phyloP scores from a whole-genome alignment of 768 basidiomycete genomes.

The Russula ochroleuca region DNA sequence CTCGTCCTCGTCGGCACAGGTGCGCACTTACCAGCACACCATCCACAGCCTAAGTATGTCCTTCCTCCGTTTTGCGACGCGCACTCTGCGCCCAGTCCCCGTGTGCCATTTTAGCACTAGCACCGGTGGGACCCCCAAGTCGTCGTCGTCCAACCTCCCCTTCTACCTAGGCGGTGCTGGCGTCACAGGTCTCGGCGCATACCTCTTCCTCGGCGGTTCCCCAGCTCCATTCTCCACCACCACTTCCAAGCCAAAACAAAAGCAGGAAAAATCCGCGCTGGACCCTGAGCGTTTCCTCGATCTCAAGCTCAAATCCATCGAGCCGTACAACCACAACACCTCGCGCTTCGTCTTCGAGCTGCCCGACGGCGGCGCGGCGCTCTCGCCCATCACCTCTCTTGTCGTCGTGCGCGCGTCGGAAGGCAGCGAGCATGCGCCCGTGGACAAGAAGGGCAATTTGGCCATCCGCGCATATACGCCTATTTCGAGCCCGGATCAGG shows the following conservation, averaged over 20 bases:
- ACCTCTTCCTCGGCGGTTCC: slow-evolving; percentile 47
- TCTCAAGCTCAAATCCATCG: slow-evolving; percentile 75
- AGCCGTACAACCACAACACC: slow-evolving; percentile 94
- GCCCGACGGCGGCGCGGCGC: slow-evolving; percentile 70
- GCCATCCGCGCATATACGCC: slow-evolving; percentile 93
- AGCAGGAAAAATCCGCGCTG: slow-evolving; percentile 62
- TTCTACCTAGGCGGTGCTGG: slow-evolving; percentile 45
- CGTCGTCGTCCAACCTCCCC: slow-evolving; percentile 47
- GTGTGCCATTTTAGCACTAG: slow-evolving; percentile 48
- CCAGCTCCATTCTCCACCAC: slow-evolving; percentile 18
- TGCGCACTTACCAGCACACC: neutral
- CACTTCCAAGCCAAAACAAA: slow-evolving; percentile 31
- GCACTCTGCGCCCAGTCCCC: slow-evolving; percentile 22
- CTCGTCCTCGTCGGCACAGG: too few relatives aligned
- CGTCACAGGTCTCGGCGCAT: slow-evolving; percentile 38
- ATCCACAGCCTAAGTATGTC: slow-evolving; percentile 15
- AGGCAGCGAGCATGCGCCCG: slow-evolving; percentile 40
- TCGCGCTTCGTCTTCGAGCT: slow-evolving; percentile 78
- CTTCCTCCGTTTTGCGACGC: slow-evolving; percentile 29
- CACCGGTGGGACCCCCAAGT: slow-evolving; percentile 37
- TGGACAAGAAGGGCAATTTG: slow-evolving; percentile 80
- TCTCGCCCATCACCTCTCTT: slow-evolving; percentile 75
- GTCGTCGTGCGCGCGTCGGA: slow-evolving; percentile 74
- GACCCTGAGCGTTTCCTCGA: slow-evolving; percentile 72
- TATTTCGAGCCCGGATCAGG: slow-evolving; percentile 67